A percentile compares a stretch with the other conserved stretches of the same genome.
phyloP scores from a whole-genome alignment of 2,329 filamentous ascomycete species.

The Fusarium kyushuense region DNA sequence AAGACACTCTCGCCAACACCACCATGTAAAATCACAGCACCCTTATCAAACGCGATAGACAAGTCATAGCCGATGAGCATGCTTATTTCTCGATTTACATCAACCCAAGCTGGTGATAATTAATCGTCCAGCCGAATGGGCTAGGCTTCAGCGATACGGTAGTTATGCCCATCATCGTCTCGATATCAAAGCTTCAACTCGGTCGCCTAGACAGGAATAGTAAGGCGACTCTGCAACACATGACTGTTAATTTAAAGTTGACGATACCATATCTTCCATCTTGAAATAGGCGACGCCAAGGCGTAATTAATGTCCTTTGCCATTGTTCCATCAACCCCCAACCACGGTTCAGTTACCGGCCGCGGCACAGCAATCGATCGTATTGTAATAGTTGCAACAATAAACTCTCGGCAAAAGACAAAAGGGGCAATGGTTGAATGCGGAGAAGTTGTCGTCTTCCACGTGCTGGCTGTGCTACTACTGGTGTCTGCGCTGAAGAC shows the following conservation, averaged over 20 bases:
- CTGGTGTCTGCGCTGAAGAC: neutral
- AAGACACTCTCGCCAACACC: constrained; percentile 15
- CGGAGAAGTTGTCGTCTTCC: constrained; percentile 27
- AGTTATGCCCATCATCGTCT: constrained; percentile 6
- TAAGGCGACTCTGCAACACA: constrained; percentile 6
- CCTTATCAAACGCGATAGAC: neutral
- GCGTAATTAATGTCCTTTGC: constrained; percentile 1
- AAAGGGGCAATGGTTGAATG: constrained; percentile 13
- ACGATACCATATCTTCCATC: neutral
- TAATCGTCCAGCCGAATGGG: neutral
- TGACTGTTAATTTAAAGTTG: constrained; percentile 17
- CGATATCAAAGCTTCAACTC: constrained; percentile 9
- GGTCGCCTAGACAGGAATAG: neutral
- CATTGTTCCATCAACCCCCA: constrained; percentile 9
- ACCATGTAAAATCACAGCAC: neutral
- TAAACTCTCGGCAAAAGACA: constrained; percentile 17
- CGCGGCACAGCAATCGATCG: constrained; percentile 5
- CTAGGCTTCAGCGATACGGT: neutral
- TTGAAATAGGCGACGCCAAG: constrained; percentile 3
- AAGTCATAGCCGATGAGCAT: neutral
- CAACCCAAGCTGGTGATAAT: constrained; percentile 4
- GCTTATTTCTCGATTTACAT: constrained; percentile 3
- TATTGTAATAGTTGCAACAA: neutral
- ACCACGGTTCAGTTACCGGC: constrained; percentile 32
- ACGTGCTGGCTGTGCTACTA: constrained; percentile 17